phyloP scores from a whole-genome alignment of 2,329 filamentous ascomycete genomes.

The Pezicula radicicola region DNA sequence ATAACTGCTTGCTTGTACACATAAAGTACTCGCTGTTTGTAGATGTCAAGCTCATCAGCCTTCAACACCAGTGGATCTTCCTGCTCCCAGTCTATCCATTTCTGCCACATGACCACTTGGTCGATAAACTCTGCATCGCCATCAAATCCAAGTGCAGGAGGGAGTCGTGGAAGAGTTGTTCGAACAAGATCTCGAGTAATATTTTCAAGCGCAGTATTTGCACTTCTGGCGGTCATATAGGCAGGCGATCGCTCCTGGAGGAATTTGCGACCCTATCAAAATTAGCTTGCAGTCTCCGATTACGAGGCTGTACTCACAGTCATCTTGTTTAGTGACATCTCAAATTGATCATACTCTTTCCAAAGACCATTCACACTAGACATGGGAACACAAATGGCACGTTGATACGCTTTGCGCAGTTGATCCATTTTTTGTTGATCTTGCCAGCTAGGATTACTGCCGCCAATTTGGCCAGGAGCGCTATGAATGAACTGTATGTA shows the following conservation, averaged over 20 bases:
- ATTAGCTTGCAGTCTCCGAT: conserved; percentile 12
- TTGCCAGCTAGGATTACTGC: conserved; percentile 72
- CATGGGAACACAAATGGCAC: conserved; percentile 83
- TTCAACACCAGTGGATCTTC: conserved; percentile 85
- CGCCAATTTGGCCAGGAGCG: conserved; percentile 81
- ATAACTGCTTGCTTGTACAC: conserved; percentile 93
- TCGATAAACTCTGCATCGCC: conserved; percentile 80
- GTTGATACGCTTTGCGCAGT: conserved; percentile 87
- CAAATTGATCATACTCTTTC: conserved; percentile 98
- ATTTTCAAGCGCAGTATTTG: conserved; percentile 87
- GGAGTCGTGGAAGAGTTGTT: conserved; percentile 75
- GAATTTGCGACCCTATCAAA: conserved; percentile 80
- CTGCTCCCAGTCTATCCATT: conserved; percentile 95
- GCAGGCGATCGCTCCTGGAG: conserved; percentile 87
- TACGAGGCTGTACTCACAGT: conserved; percentile 55
- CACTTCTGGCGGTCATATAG: conserved; percentile 95
- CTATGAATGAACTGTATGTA: conserved; percentile 92
- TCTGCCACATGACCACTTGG: conserved; percentile 87
- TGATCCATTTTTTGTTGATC: conserved; percentile 98
- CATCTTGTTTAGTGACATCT: conserved; percentile 89
- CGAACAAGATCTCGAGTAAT: conserved; percentile 74
- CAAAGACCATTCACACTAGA: conserved; percentile 79
- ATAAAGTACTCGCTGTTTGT: conserved; percentile 78
- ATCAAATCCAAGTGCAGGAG: conserved; percentile 81
- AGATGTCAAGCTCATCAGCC: conserved; percentile 72